Evolutionary conservation across 2,329 filamentous ascomycete species (phyloP), one percentile per base, ranked within the genome.

Genomic region (Aphanocladium album): DNA sequence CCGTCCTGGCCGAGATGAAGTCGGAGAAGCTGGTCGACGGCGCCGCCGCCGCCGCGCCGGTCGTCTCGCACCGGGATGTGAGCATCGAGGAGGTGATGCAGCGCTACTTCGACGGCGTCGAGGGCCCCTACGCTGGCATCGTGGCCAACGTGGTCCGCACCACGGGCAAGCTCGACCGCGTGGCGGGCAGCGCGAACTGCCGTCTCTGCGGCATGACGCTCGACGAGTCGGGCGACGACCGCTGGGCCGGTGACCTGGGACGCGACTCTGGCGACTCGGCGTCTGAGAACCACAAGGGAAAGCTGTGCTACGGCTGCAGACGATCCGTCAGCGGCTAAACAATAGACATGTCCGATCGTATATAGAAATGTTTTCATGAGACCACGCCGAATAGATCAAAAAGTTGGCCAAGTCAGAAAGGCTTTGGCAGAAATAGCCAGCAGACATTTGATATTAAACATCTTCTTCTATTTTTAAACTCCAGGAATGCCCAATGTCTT

Each of bases 111-210:
- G 84, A 86, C 65, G 45, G 91, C 43, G 73, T 96, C 17, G 93
- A 96, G 71, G 84, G 86, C 65, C 89, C 89, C 62, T 97, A 96
- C 69, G 90, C 93, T 3, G 91, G 90, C 60, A 91, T 98, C 60
- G 93, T 99, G 66, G 89, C 93, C 35, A 99, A 99, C 71, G 95
- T 99, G 11, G 93, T 97, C 5, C 86, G 91, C 64, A 99, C 93
- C 37, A 88, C 90, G n/a, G 88, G 86, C 56, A 96, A 96, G 74
- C 80, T 98, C 45, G 79, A 86, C 50, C 76, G 84, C 27, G 71
- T 77, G 0, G 49, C 33, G 14, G 72, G 71, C 8, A 70, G 67
- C n/a, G 68, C 60, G 5, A 69, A 69, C 33, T 96, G 91, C 68
- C 80, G 82, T 37, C 72, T 93, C 9, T 96, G 91, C 72, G 83